These are phyloP conservation scores for Globisporangium camurandrum DNA, from an alignment of 352 stramenopile genomes.

Conservation along the genomic window DNA sequence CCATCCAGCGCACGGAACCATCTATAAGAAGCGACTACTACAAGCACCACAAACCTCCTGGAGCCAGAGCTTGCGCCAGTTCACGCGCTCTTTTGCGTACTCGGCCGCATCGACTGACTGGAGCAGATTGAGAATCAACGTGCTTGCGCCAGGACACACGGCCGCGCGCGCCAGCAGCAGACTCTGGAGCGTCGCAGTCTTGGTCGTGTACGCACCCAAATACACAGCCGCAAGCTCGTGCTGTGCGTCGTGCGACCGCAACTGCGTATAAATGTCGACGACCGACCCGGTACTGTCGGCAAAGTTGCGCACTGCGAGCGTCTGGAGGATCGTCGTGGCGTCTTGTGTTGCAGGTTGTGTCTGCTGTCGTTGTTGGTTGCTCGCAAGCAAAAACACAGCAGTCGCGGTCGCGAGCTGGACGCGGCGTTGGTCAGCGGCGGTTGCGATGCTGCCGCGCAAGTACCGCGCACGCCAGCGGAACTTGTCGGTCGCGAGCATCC, in stretches of 20 bases:
- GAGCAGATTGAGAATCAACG: slow-evolving; percentile 62
- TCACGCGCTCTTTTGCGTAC: slow-evolving; percentile 25
- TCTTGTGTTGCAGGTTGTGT: slow-evolving; percentile 30
- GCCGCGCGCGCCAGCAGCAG: slow-evolving; percentile 47
- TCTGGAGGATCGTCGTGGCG: slow-evolving; percentile 43
- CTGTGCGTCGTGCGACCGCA: slow-evolving; percentile 37
- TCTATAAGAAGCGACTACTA: no score
- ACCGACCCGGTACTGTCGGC: slow-evolving; percentile 34
- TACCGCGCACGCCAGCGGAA: slow-evolving; percentile 42
- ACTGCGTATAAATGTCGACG: slow-evolving; percentile 50
- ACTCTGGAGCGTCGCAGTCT: slow-evolving; percentile 34
- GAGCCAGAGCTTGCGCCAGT: slow-evolving; percentile 39
- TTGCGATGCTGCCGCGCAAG: slow-evolving; percentile 40
- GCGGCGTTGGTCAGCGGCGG: slow-evolving; percentile 36
- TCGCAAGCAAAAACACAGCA: slow-evolving; percentile 57
- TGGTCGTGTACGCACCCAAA: slow-evolving; percentile 36
- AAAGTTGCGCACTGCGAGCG: slow-evolving; percentile 52
- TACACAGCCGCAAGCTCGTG: slow-evolving; percentile 37
- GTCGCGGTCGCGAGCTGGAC: slow-evolving; percentile 35
- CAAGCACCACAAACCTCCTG: slow-evolving; percentile 32
- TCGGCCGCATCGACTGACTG: slow-evolving; percentile 35
- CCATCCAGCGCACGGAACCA: neutral
- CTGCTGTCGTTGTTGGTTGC: slow-evolving; percentile 24
- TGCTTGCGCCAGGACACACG: slow-evolving; percentile 49
- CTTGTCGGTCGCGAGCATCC: slow-evolving; percentile 34